phyloP scores from a whole-genome alignment of 305 asterid species.

The Fraxinus greggii region DNA sequence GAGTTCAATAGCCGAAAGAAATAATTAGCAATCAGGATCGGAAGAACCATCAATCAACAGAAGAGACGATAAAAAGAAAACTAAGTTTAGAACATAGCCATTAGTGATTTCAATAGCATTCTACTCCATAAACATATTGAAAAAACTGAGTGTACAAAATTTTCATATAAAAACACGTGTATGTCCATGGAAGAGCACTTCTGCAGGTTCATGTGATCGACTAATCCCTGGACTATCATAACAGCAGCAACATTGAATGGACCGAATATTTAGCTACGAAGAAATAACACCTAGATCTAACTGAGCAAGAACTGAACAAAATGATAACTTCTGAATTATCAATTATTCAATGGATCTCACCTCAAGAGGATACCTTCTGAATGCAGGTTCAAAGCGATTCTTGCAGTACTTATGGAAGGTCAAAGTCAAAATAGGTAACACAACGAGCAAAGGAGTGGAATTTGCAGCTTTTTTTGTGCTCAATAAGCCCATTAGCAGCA shows the following conservation, averaged over 20 bases:
- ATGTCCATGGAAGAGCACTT: background rate
- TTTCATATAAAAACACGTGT: background rate
- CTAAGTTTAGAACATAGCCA: background rate
- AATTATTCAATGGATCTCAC: constrained; percentile 33
- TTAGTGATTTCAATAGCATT: background rate
- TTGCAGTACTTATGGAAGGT: constrained; percentile 90
- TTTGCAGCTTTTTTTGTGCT: constrained; percentile 83
- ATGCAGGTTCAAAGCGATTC: constrained; percentile 93
- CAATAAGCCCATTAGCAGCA: constrained; percentile 77
- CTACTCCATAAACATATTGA: background rate
- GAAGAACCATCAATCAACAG: background rate
- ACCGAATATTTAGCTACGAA: background rate
- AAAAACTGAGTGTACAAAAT: background rate
- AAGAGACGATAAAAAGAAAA: background rate
- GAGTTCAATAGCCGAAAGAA: constrained; percentile 12
- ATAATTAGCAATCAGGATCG: background rate
- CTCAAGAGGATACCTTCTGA: constrained; percentile 89
- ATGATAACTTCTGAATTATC: background rate
- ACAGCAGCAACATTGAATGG: background rate
- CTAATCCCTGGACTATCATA: background rate
- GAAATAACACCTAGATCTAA: background rate
- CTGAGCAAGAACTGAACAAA: background rate
- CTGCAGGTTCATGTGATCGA: background rate
- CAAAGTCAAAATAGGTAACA: constrained; percentile 67
- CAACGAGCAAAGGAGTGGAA: constrained; percentile 78